Conservation (phyloP, 2,329 filamentous ascomycete species). For the Colletotrichum spinosum region DNA sequence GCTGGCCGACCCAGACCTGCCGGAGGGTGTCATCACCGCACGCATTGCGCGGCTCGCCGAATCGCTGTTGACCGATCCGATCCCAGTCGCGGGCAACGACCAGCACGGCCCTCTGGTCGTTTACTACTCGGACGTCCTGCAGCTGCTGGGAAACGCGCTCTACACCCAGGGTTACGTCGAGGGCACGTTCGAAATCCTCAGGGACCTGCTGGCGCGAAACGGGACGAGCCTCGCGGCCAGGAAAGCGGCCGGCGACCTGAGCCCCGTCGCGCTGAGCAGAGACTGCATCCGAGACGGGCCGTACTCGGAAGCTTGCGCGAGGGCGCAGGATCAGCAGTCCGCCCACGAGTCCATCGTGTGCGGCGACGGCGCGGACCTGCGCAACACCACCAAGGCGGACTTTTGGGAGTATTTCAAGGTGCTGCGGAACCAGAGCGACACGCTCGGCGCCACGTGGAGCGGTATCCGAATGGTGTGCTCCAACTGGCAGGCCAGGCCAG, state of each 20-base stretch:
- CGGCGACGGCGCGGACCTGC: slow-evolving; percentile 25
- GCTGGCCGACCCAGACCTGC: not conserved
- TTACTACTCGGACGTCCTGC: slow-evolving; percentile 43
- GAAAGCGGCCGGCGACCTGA: slow-evolving; percentile 26
- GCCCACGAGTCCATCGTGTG: slow-evolving; percentile 33
- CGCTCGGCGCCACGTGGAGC: slow-evolving; percentile 35
- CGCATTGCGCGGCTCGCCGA: slow-evolving; percentile 2
- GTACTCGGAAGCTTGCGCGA: slow-evolving; percentile 20
- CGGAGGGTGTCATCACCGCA: not conserved
- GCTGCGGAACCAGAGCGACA: slow-evolving; percentile 32
- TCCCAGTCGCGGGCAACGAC: not conserved
- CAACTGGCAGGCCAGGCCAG: slow-evolving; percentile 45
- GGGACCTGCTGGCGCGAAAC: slow-evolving; percentile 25
- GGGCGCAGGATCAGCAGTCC: not conserved
- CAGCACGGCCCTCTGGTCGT: slow-evolving; percentile 38
- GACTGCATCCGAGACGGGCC: slow-evolving; percentile 3
- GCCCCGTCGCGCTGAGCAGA: not conserved
- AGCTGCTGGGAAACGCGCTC: slow-evolving; percentile 24
- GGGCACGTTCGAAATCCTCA: slow-evolving; percentile 26
- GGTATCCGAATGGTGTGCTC: slow-evolving; percentile 41
- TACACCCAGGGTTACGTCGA: slow-evolving; percentile 33
- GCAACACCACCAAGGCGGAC: slow-evolving; percentile 26
- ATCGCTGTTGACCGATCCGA: slow-evolving; percentile 5
- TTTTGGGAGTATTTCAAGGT: slow-evolving; percentile 35
- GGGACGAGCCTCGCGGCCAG: slow-evolving; percentile 15